Conservation (phyloP, 176 grass and related monocot genomes). For the Musa beccarii region DNA sequence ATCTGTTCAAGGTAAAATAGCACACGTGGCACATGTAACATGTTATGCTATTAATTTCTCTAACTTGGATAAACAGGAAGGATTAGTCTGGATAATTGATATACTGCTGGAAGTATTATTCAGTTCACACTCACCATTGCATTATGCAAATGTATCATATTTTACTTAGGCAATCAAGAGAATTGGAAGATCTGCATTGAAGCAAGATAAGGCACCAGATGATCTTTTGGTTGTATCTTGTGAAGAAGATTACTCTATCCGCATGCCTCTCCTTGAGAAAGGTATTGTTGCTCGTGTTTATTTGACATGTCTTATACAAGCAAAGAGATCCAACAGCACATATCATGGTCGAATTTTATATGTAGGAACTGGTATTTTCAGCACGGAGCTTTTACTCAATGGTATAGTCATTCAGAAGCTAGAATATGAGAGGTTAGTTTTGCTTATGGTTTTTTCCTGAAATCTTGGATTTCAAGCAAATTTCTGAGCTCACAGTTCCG, state of each 20-base stretch:
- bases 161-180: slow-evolving; percentile 59
- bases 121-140: not conserved
- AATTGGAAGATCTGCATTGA: slow-evolving; percentile 59
- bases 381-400: slow-evolving; percentile 57
- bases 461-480: not conserved
- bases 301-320: not conserved
- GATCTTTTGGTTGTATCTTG: slow-evolving; percentile 76
- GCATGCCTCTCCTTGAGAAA: slow-evolving; percentile 54
- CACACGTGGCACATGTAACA: no score
- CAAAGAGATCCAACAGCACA: no score
- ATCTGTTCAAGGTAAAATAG: no score
- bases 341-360: not conserved
- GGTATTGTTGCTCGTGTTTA: slow-evolving; percentile 24
- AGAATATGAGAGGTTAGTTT: slow-evolving; percentile 59
- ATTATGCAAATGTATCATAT: not conserved
- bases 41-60: no score
- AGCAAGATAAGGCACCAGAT: slow-evolving; percentile 40
- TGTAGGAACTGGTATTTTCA: slow-evolving; percentile 38
- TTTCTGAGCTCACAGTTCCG: not conserved
- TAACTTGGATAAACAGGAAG: no score
- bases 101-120: not conserved
- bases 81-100: no score
- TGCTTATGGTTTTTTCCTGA: not conserved
- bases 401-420: slow-evolving; percentile 80
- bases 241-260: slow-evolving; percentile 64